These are phyloP conservation scores for Suillus cothurnatus DNA, from an alignment of 768 basidiomycete genomes.

Conservation along the genomic window DNA sequence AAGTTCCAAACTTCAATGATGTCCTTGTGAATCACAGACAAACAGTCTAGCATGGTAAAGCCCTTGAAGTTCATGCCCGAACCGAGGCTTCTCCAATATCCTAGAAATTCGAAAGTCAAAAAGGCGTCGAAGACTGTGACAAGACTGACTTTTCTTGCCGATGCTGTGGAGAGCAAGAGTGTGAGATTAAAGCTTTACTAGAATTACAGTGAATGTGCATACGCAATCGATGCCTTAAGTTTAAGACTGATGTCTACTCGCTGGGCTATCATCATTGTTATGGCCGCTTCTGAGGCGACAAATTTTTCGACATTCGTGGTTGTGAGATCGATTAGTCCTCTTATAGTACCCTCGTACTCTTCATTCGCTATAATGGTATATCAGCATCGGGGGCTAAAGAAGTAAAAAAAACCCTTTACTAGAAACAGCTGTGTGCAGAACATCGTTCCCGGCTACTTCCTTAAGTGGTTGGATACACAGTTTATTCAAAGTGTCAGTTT, in stretches of 20 bases:
- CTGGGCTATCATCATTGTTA: conserved; percentile 12
- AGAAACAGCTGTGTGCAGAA: conserved; percentile 10
- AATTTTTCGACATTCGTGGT: conserved; percentile 11
- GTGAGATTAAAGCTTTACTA: background rate
- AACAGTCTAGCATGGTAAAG: conserved; percentile 11
- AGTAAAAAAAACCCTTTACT: background rate
- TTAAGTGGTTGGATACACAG: conserved; percentile 9
- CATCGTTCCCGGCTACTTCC: conserved; percentile 1
- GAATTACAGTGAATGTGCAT: background rate
- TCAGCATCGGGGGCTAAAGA: background rate
- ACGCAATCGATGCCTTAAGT: conserved; percentile 9
- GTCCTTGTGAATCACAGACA: conserved; percentile 21
- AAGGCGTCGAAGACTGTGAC: background rate
- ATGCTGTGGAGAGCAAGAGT: background rate
- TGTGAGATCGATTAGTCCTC: conserved; percentile 9
- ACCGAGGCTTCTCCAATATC: conserved; percentile 20
- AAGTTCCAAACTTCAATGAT: conserved; percentile 24
- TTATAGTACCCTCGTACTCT: conserved; percentile 7
- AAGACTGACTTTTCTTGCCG: conserved; percentile 13
- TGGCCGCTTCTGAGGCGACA: conserved; percentile 10
- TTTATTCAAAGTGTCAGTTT: background rate
- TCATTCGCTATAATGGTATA: background rate
- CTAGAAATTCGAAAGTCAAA: conserved; percentile 5
- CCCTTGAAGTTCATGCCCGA: conserved; percentile 16
- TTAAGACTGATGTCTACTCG: conserved; percentile 5